Evolutionary conservation across 2,329 filamentous ascomycete genomes (phyloP).

Genomic region (Pseudogymnoascus verrucosus): DNA sequence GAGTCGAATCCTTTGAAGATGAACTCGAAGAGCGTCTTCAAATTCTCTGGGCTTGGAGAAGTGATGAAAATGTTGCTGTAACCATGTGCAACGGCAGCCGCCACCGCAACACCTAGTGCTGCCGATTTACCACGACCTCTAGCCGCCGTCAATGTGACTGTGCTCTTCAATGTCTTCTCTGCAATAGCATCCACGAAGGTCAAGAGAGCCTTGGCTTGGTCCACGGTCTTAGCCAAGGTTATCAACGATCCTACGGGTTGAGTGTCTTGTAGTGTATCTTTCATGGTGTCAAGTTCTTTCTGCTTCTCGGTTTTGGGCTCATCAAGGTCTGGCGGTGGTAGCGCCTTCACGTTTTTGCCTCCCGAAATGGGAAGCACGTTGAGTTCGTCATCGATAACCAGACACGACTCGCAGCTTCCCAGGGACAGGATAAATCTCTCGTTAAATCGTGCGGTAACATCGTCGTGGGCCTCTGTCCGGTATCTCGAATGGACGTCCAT

Average conservation of each 20-base stretch:
- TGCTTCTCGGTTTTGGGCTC: slow-evolving; percentile 63
- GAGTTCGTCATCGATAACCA: slow-evolving; percentile 95
- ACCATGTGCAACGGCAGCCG: slow-evolving; percentile 86
- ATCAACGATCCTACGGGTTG: slow-evolving; percentile 81
- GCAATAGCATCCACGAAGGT: slow-evolving; percentile 95
- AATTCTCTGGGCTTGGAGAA: slow-evolving; percentile 91
- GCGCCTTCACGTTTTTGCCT: slow-evolving; percentile 76
- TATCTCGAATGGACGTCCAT: slow-evolving; percentile 99
- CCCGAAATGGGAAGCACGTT: slow-evolving; percentile 97
- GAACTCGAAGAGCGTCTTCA: slow-evolving; percentile 98
- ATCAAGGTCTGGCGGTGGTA: slow-evolving; percentile 69
- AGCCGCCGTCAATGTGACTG: slow-evolving; percentile 85
- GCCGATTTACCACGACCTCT: slow-evolving; percentile 96
- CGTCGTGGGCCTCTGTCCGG: slow-evolving; percentile 88
- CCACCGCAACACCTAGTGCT: slow-evolving; percentile 86
- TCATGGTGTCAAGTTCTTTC: slow-evolving; percentile 75
- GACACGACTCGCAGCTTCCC: slow-evolving; percentile 87
- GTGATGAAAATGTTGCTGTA: slow-evolving; percentile 99
- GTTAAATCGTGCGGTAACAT: slow-evolving; percentile 94
- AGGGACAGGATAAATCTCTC: slow-evolving; percentile 93
- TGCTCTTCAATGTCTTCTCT: slow-evolving; percentile 90
- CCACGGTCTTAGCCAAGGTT: slow-evolving; percentile 78
- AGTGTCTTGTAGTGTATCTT: slow-evolving; percentile 76
- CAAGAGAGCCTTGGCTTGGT: slow-evolving; percentile 93
- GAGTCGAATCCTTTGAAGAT: slow-evolving; percentile 98